These are phyloP conservation scores for Teunomyces tritomae DNA, from an alignment of 805 yeast genomes.

Conservation along the genomic window DNA sequence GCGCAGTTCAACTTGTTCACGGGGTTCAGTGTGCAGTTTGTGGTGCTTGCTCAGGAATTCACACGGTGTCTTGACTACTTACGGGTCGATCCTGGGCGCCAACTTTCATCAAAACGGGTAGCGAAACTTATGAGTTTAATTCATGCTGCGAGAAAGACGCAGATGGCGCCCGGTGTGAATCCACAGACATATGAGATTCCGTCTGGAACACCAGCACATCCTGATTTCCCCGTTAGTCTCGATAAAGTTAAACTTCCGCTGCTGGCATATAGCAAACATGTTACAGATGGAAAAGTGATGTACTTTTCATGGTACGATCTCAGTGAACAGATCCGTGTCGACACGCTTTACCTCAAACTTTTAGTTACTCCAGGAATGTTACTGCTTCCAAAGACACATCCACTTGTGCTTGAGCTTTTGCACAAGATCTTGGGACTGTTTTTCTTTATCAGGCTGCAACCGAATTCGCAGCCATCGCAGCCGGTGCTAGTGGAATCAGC, in stretches of 20 bases:
- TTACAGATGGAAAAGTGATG: conserved; percentile 1
- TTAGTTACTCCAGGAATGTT: conserved; percentile 23
- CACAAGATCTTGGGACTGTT: conserved; percentile 13
- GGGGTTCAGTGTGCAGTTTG: conserved; percentile 30
- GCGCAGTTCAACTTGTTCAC: conserved; percentile 30
- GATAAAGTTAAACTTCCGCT: conserved; percentile 14
- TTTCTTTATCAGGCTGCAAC: conserved; percentile 17
- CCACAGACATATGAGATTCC: conserved; percentile 24
- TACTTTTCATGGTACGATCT: conserved; percentile 27
- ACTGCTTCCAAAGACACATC: conserved; percentile 18
- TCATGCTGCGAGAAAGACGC: conserved; percentile 17
- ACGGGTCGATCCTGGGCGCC: conserved; percentile 14
- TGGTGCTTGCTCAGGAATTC: conserved; percentile 25
- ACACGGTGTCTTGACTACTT: conserved; percentile 22
- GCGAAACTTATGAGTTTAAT: conserved; percentile 10
- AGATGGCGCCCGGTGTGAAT: conserved; percentile 24
- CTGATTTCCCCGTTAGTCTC: conserved; percentile 16
- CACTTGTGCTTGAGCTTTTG: conserved; percentile 17
- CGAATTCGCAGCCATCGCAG: conserved; percentile 3
- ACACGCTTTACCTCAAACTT: conserved; percentile 20
- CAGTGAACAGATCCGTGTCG: conserved; percentile 20
- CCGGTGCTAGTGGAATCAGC: conserved; percentile 14
- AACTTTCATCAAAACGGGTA: conserved; percentile 17
- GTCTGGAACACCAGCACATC: conserved; percentile 25
- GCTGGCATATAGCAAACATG: conserved; percentile 19